These are phyloP conservation scores for Tetracladium maxilliforme DNA, from an alignment of 2,329 filamentous ascomycete species.

Conservation along the genomic window DNA sequence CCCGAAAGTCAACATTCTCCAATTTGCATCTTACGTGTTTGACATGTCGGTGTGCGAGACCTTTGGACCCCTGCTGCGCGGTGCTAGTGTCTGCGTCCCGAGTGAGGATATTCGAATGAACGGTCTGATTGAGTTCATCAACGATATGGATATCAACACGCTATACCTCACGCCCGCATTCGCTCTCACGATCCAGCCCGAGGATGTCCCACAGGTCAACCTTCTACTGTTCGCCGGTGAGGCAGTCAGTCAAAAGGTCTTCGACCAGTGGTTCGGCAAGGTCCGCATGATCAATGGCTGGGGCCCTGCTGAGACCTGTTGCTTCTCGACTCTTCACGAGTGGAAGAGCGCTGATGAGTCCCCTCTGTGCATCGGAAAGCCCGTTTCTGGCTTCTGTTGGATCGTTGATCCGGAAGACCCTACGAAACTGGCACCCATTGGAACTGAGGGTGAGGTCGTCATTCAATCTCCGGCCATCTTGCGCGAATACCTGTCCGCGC, in stretches of 20 bases:
- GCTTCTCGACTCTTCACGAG: too few species aligned
- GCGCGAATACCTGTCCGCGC: conserved; percentile 4
- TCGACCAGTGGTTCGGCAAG: conserved; percentile 18
- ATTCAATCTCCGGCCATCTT: conserved; percentile 4
- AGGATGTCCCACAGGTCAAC: too few species aligned
- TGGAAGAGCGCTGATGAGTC: too few species aligned
- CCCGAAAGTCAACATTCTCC: conserved; percentile 16
- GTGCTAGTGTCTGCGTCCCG: conserved; percentile 31
- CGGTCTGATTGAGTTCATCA: too few species aligned
- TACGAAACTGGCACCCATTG: conserved; percentile 2
- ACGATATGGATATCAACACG: too few species aligned
- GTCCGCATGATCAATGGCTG: conserved; percentile 24
- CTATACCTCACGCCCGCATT: too few species aligned
- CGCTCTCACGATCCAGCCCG: too few species aligned
- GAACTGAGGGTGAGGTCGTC: conserved; percentile 4
- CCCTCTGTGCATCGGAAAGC: too few species aligned
- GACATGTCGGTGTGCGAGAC: conserved; percentile 24
- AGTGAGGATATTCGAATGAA: too few species aligned
- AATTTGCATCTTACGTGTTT: conserved; percentile 27
- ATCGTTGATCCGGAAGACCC: not conserved
- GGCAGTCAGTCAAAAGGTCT: conserved; percentile 19
- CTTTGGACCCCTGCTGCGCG: conserved; percentile 19
- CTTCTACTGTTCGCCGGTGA: too few species aligned
- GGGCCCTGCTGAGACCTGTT: conserved; percentile 20
- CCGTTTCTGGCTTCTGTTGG: too few species aligned